Evolutionary conservation across 495 filamentous ascomycete species (phyloP).

Genomic region (Xylaria curta): DNA sequence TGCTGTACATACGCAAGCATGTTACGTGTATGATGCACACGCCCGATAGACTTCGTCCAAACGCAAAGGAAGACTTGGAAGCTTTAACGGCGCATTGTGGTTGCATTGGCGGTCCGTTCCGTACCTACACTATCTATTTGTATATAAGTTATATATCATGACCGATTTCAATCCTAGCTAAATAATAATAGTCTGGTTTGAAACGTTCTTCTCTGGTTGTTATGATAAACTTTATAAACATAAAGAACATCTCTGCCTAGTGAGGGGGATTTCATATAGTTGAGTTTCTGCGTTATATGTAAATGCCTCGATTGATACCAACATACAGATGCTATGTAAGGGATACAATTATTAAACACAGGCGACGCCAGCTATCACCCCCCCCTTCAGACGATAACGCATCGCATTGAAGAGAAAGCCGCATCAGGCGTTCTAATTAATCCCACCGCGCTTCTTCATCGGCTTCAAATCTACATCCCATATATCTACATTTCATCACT

Average conservation of each 20-base stretch:
- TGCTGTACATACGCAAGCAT: background rate
- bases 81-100: background rate
- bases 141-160: conserved; percentile 10
- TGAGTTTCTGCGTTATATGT: background rate
- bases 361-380: background rate
- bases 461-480: background rate
- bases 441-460: background rate
- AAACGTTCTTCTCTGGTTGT: background rate
- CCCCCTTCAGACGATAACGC: background rate
- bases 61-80: background rate
- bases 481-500: conserved; percentile 3
- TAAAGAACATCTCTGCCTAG: background rate
- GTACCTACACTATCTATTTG: background rate
- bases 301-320: conserved; percentile 33
- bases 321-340: conserved; percentile 34
- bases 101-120: background rate
- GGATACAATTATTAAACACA: conserved; percentile 29
- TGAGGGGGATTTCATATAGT: background rate
- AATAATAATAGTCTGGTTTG: background rate
- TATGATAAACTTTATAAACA: background rate
- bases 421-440: background rate
- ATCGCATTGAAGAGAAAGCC: background rate
- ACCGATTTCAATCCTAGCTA: background rate
- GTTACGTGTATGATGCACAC: background rate
- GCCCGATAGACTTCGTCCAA: background rate